A percentile compares a stretch with the other conserved stretches of the same genome.
phyloP scores from a whole-genome alignment of 2,329 filamentous ascomycete species.

The Fusarium sp. region DNA sequence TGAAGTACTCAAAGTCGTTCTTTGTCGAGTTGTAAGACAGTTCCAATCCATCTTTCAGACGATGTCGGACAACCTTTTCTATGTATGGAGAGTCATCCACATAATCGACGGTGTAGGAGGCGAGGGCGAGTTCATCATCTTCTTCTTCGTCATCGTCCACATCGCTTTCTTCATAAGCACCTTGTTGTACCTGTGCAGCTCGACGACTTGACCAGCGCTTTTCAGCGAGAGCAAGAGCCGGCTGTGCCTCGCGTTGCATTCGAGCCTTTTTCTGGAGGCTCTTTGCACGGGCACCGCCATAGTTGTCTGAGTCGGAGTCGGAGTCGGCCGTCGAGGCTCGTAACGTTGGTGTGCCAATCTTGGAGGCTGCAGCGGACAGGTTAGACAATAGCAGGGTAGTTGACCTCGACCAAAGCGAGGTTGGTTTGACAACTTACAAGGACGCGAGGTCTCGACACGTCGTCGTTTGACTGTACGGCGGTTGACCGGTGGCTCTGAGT shows the following conservation, averaged over 20 bases:
- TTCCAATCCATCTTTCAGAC: constrained; percentile 75
- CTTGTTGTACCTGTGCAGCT: constrained; percentile 75
- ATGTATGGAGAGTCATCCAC: constrained; percentile 87
- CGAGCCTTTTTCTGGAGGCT: constrained; percentile 80
- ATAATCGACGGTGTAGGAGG: constrained; percentile 74
- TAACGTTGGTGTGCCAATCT: constrained; percentile 66
- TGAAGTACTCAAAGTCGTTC: constrained; percentile 88
- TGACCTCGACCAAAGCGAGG: not conserved
- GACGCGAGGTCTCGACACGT: constrained; percentile 72
- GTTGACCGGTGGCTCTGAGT: constrained; percentile 71
- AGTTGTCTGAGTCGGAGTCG: constrained; percentile 79
- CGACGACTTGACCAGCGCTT: constrained; percentile 92
- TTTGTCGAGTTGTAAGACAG: constrained; percentile 66
- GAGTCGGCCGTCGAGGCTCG: constrained; percentile 69
- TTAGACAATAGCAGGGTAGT: constrained; percentile 28
- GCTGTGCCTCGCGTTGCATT: constrained; percentile 74
- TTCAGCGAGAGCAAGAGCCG: constrained; percentile 75
- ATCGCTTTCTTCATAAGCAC: constrained; percentile 74
- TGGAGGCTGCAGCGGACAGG: constrained; percentile 61
- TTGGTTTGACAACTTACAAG: constrained; percentile 61
- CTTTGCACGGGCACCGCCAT: constrained; percentile 79
- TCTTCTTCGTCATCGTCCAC: constrained; percentile 73
- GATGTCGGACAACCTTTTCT: constrained; percentile 90
- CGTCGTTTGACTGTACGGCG: constrained; percentile 75
- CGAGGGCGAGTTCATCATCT: constrained; percentile 68